Percentiles rank a stretch among this genome's conserved stretches.
Conservation (phyloP, 441 rosid species). For the Bruguiera hainesii region DNA sequence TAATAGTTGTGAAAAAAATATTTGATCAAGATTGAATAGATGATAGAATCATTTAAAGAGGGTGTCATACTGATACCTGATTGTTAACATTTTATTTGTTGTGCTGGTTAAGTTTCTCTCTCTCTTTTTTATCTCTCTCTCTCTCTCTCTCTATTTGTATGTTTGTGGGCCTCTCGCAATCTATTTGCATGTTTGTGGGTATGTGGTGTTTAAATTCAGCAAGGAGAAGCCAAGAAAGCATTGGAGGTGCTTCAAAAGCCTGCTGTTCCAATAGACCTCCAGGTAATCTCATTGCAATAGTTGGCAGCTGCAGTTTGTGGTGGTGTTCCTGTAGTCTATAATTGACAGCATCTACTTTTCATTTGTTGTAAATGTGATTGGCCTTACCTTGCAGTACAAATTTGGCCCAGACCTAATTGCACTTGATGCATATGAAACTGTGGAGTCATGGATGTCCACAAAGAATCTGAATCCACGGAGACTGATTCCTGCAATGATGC, state of each 20-base stretch:
- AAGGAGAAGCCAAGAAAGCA: conserved; percentile 98
- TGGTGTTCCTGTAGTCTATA: conserved; percentile 8
- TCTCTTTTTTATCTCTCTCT: background rate
- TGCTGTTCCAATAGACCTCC: conserved; percentile 82
- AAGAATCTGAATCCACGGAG: conserved; percentile 91
- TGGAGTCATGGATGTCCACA: conserved; percentile 96
- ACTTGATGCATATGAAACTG: conserved; percentile 99
- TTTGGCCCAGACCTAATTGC: conserved; percentile 94
- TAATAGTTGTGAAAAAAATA: too few relatives aligned
- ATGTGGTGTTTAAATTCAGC: conserved; percentile 44
- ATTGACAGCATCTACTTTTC: conserved; percentile 17
- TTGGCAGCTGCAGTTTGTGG: conserved; percentile 9
- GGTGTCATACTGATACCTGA: too few relatives aligned
- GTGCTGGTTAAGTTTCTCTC: too few relatives aligned
- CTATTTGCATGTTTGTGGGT: background rate
- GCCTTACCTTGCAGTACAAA: conserved; percentile 73
- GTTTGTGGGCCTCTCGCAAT: background rate
- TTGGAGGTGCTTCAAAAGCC: conserved; percentile 89
- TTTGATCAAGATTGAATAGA: too few relatives aligned
- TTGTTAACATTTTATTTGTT: too few relatives aligned
- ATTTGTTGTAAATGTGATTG: conserved; percentile 17
- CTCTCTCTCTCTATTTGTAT: conserved; percentile 1
- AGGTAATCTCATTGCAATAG: conserved; percentile 39
- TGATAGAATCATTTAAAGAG: too few relatives aligned
- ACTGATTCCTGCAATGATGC: conserved; percentile 98